Evolutionary conservation across 2,329 filamentous ascomycete species (phyloP).

Genomic region (Fusarium fracticaudum): DNA sequence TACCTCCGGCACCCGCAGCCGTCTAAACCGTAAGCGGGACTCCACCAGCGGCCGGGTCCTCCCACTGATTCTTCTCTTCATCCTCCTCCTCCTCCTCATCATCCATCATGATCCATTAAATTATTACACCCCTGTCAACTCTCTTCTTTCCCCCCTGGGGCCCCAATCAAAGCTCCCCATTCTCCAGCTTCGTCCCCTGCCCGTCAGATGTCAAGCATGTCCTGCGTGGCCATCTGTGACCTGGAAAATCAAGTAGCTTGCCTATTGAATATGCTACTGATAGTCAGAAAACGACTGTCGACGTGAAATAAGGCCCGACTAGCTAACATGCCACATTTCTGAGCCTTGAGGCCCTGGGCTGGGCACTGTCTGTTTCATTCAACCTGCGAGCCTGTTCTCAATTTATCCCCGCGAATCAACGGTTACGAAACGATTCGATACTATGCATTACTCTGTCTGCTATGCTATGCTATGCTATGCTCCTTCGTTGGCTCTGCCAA

Average conservation of each 20-base stretch:
- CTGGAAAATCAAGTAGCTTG: constrained; percentile 4
- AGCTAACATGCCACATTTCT: constrained; percentile 29
- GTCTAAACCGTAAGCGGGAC: constrained; percentile 33
- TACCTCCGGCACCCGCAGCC: constrained; percentile 30
- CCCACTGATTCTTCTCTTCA: background rate
- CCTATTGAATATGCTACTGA: constrained; percentile 20
- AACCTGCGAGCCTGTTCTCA: background rate
- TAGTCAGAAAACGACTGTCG: background rate
- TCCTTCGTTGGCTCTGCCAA: background rate
- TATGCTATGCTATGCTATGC: background rate
- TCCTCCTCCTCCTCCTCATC: background rate
- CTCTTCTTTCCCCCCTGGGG: constrained; percentile 10
- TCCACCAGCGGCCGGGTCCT: constrained; percentile 36
- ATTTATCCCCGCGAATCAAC: constrained; percentile 27
- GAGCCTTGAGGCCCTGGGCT: background rate
- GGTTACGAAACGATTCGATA: background rate
- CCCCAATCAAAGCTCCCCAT: constrained; percentile 31
- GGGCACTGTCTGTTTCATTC: constrained; percentile 8
- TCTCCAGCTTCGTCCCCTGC: constrained; percentile 25
- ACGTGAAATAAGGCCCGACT: constrained; percentile 40
- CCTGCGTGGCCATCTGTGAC: constrained; percentile 11
- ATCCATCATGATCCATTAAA: background rate
- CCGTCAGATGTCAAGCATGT: constrained; percentile 33
- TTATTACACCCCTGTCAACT: background rate
- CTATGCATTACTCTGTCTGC: background rate